Evolutionary conservation across 192 early-diverging fungal species (phyloP).

Genomic region (Rhizophlyctis rosea): DNA sequence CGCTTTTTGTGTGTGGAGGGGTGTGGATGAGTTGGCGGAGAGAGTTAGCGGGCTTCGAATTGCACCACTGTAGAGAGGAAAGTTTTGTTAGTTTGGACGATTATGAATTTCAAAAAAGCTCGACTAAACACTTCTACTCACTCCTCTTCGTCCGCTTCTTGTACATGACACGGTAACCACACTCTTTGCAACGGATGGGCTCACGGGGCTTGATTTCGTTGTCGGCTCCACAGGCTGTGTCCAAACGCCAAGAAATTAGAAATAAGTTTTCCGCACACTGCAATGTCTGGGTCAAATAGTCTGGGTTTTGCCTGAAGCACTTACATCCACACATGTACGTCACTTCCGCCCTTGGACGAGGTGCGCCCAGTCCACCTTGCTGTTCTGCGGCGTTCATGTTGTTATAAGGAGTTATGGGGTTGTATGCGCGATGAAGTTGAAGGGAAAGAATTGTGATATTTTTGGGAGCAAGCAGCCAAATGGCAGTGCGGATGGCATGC

Average conservation of each 20-base stretch:
- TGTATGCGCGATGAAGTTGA: no score
- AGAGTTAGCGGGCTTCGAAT: constrained; percentile 88
- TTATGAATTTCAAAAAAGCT: constrained; percentile 5
- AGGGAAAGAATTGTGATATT: no score
- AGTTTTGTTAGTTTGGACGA: constrained; percentile 2
- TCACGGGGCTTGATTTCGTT: constrained; percentile 93
- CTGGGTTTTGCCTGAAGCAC: neutral
- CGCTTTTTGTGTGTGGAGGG: no score
- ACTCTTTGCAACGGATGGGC: constrained; percentile 94
- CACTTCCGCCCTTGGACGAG: constrained; percentile 30
- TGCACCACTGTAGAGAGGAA: constrained; percentile 75
- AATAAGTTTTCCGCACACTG: neutral
- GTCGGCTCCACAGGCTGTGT: constrained; percentile 80
- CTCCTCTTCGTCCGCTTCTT: constrained; percentile 95
- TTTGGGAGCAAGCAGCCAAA: no score
- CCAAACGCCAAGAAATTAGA: neutral
- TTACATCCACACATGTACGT: constrained; percentile 46
- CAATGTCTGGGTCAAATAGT: neutral
- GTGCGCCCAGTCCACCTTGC: constrained; percentile 6
- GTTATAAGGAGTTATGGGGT: no score
- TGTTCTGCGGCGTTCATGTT: no score
- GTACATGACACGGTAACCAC: constrained; percentile 95
- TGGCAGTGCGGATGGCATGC: no score
- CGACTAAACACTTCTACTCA: constrained; percentile 26
- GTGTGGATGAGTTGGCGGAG: no score